A percentile compares a stretch with the other conserved stretches of the same genome.
phyloP scores from a whole-genome alignment of 352 stramenopile species.

The Pythium insidiosum region DNA sequence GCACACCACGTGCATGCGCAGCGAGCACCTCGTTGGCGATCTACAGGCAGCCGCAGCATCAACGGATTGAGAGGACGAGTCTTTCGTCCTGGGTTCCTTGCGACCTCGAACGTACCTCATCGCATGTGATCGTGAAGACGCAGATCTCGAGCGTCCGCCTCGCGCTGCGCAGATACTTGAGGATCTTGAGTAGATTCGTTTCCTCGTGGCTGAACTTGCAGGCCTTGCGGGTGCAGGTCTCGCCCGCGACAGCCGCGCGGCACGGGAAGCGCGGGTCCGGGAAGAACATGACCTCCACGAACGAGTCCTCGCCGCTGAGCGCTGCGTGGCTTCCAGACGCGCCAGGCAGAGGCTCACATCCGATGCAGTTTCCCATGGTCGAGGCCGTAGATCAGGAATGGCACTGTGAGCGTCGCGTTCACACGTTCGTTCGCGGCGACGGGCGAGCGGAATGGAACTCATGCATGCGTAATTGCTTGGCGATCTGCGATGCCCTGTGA shows the following conservation, averaged over 20 bases:
- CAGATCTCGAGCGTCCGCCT: constrained; percentile 54
- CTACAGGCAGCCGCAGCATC: constrained; percentile 9
- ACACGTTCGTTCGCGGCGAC: too few relatives aligned
- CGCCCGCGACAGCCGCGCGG: constrained; percentile 34
- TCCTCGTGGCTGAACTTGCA: constrained; percentile 58
- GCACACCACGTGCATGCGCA: constrained; percentile 37
- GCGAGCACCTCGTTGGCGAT: constrained; percentile 52
- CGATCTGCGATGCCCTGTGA: too few relatives aligned
- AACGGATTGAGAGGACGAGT: background rate
- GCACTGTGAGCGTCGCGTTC: too few relatives aligned
- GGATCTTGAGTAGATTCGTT: constrained; percentile 47
- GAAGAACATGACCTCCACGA: constrained; percentile 70
- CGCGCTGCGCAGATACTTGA: constrained; percentile 32
- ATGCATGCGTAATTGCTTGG: too few relatives aligned
- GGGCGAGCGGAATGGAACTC: too few relatives aligned
- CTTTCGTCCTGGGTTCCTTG: too few relatives aligned
- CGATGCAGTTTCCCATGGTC: constrained; percentile 65
- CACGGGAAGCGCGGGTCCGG: constrained; percentile 54
- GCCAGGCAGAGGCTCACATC: constrained; percentile 6
- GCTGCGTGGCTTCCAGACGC: too few relatives aligned
- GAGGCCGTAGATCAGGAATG: too few relatives aligned
- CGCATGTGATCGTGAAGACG: constrained; percentile 70
- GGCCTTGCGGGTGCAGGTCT: constrained; percentile 53
- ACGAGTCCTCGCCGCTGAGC: constrained; percentile 60
- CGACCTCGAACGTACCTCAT: constrained; percentile 27